Conservation (phyloP, 73 alveolate species). For the Stentor roeselii region DNA sequence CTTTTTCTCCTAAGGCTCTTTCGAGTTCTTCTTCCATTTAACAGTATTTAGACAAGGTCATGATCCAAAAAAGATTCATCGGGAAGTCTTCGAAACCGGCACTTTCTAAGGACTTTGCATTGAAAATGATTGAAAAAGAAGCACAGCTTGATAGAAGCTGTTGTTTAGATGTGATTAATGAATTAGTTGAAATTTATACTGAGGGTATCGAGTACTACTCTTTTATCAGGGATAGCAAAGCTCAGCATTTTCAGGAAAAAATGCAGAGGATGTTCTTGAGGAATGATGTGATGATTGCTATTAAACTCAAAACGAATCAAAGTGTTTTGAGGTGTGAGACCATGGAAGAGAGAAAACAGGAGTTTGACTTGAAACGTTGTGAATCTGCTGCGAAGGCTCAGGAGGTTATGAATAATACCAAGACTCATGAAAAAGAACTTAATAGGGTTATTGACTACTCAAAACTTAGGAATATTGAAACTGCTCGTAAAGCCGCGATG, state of each 20-base stretch:
- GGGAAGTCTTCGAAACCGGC: background rate
- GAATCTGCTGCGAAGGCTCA: background rate
- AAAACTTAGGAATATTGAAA: background rate
- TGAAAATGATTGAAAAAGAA: background rate
- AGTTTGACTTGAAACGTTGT: background rate
- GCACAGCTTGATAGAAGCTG: constrained; percentile 24
- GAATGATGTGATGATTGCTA: background rate
- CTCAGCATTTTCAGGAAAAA: background rate
- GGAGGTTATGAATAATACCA: background rate
- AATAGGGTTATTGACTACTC: background rate
- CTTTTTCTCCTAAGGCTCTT: constrained; percentile 12
- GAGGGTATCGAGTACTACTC: constrained; percentile 26
- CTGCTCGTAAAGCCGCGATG: constrained; percentile 4
- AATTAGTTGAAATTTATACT: constrained; percentile 11
- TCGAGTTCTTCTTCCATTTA: constrained; percentile 4
- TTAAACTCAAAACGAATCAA: background rate
- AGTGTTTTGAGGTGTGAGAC: background rate
- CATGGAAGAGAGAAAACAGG: background rate
- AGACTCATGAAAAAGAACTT: background rate
- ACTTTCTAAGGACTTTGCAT: background rate
- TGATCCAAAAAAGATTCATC: background rate
- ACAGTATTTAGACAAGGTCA: background rate
- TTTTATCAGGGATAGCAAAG: background rate
- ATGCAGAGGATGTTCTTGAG: constrained; percentile 18
- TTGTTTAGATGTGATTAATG: background rate